Evolutionary conservation across 2,329 filamentous ascomycete genomes (phyloP).

Genomic region (Sclerotinia subarctica): DNA sequence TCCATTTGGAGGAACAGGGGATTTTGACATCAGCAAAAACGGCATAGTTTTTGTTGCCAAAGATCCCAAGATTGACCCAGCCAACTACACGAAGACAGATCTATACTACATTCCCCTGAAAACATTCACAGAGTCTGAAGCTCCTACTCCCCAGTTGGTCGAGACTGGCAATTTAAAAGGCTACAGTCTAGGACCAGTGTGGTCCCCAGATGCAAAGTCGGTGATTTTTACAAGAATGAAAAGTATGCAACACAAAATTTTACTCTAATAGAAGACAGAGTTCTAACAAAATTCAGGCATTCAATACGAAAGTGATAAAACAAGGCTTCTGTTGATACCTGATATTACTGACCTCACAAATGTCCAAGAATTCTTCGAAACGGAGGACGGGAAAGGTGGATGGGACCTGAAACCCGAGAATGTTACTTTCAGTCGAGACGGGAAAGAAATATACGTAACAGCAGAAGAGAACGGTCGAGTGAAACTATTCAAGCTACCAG

Average conservation of each 20-base stretch:
- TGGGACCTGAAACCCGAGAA: slow-evolving; percentile 59
- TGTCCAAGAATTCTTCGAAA: slow-evolving; percentile 60
- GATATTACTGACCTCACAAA: slow-evolving; percentile 56
- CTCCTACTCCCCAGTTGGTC: slow-evolving; percentile 51
- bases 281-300: slow-evolving; percentile 36
- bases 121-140: slow-evolving; percentile 54
- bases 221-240: slow-evolving; percentile 80
- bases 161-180: slow-evolving; percentile 59
- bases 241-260: slow-evolving; percentile 37
- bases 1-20: slow-evolving; percentile 74
- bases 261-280: too few species aligned
- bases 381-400: slow-evolving; percentile 58
- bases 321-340: slow-evolving; percentile 62
- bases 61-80: slow-evolving; percentile 67
- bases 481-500: slow-evolving; percentile 60
- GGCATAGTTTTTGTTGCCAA: slow-evolving; percentile 74
- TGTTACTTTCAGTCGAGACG: slow-evolving; percentile 56
- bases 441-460: slow-evolving; percentile 65
- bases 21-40: slow-evolving; percentile 69
- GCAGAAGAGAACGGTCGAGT: slow-evolving; percentile 67
- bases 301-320: slow-evolving; percentile 79
- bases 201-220: slow-evolving; percentile 68
- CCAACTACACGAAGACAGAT: slow-evolving; percentile 76
- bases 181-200: slow-evolving; percentile 64
- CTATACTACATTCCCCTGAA: slow-evolving; percentile 69